phyloP scores from a whole-genome alignment of 2,329 filamentous ascomycete genomes.

The Arthrinium puccinioides region DNA sequence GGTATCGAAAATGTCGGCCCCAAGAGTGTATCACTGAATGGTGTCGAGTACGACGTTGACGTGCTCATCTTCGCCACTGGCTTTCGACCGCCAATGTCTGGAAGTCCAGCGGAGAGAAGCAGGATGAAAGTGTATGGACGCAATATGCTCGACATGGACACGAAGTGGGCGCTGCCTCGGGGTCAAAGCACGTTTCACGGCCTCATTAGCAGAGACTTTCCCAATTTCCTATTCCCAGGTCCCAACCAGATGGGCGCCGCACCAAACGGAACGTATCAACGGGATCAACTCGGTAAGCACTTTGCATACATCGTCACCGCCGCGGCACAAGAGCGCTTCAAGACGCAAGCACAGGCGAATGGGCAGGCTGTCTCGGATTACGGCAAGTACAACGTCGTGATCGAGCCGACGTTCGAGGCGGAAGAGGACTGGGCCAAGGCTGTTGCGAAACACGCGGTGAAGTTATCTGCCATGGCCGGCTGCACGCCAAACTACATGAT shows the following conservation, averaged over 20 bases:
- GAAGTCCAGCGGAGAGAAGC: slow-evolving; percentile 8
- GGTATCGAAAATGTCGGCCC: neutral
- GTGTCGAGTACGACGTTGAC: neutral
- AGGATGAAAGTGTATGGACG: slow-evolving; percentile 8
- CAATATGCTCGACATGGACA: slow-evolving; percentile 6
- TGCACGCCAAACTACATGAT: neutral
- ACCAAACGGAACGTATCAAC: slow-evolving; percentile 16
- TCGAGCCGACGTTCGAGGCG: neutral
- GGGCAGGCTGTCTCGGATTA: no score
- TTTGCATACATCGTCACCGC: slow-evolving; percentile 2
- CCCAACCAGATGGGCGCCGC: slow-evolving; percentile 10
- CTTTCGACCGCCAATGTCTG: slow-evolving; percentile 1
- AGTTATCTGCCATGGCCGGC: neutral
- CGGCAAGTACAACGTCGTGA: neutral
- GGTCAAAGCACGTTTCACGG: slow-evolving; percentile 10
- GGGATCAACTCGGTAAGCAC: slow-evolving; percentile 15
- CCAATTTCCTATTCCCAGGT: slow-evolving; percentile 12
- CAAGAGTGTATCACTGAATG: neutral
- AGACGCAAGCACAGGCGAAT: no score
- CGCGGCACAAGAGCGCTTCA: no score
- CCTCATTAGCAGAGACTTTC: slow-evolving; percentile 9
- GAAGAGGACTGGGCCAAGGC: neutral
- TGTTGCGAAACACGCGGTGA: neutral
- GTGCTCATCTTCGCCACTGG: slow-evolving; percentile 7
- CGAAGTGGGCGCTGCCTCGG: slow-evolving; percentile 9